Conservation (phyloP, 2,329 filamentous ascomycete genomes). For the Colletotrichum melonis region DNA sequence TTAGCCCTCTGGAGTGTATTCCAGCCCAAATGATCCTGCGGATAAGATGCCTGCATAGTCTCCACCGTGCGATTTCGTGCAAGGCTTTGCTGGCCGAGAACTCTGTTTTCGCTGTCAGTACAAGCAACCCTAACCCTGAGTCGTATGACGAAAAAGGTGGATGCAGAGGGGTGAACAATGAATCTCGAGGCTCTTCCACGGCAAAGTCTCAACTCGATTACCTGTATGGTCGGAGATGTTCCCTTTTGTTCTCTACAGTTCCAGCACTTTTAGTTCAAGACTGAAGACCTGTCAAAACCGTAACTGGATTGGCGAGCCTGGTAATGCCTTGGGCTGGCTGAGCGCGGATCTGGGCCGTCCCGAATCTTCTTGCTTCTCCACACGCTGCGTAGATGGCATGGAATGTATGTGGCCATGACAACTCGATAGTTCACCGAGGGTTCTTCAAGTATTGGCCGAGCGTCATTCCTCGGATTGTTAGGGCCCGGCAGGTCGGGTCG, state of each 20-base stretch:
- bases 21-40: not conserved
- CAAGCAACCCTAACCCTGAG: conserved; percentile 23
- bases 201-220: not conserved
- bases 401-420: not conserved
- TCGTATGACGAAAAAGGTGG: not conserved
- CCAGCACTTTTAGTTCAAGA: not conserved
- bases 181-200: not conserved
- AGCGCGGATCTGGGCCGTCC: conserved; percentile 6
- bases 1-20: not conserved
- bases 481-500: conserved; percentile 9
- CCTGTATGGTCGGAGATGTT: not conserved
- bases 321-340: not conserved
- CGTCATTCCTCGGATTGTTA: not conserved
- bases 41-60: not conserved
- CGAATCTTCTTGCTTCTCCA: not conserved
- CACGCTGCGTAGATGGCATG: not conserved
- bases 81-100: not conserved
- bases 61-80: not conserved
- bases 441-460: not conserved
- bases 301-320: not conserved
- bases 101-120: not conserved
- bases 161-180: not conserved
- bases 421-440: not conserved
- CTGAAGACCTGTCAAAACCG: not conserved
- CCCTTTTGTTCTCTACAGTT: no score